Base-by-base conservation (phyloP, 139 green algal genomes). In the Pycnococcus provasolii region DNA sequence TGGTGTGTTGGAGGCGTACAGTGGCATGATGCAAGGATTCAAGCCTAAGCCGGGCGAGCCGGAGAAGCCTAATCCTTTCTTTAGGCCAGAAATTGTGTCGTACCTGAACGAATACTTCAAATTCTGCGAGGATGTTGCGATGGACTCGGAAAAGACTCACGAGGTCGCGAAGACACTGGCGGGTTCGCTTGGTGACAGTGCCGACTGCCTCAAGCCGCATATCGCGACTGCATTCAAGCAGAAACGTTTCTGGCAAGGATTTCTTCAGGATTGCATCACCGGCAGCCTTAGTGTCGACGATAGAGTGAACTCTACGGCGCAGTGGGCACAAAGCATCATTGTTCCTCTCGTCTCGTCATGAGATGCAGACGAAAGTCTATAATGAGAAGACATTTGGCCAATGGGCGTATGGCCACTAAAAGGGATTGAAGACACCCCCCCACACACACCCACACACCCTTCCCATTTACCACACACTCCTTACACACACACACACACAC, bases 1-100 rank as follows among this genome's bases (percentile, higher is more conserved):
- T 3, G 78, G 88, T 75, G 95, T 98, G 58, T 82, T 97, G 5
- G 92, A 97, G 73, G 91, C 90, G 2, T 96, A 94, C 84, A 79
- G 80, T 7, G 90, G 92, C 63, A 92, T 97, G 55, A 66, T 86
- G 3, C 78, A 84, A 71, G 81, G 73, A 45, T 81, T 84, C 74
- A 81, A 75, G 51, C 43, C 41, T 13, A 47, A 65, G 26, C 69
- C 43, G 46, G 39, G 41, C 57, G 80, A 82, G 41, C 66, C 71
- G 13, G 68, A 79, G 58, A 53, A 74, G 42, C 53, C 74, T 60
- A 45, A 60, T 45, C 65, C 54, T 47, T 50, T 53, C 26, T 4
- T 68, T 15, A 26, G 39, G 2, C 15, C 7, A 26, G 26, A 26
- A 15, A 7, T 77, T 26, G 3, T 42, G 41, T 7, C 67, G 4